Evolutionary conservation across 2,329 filamentous ascomycete genomes (phyloP), one percentile per base, ranked within the genome.

Genomic region (Fusarium keratoplasticum): DNA sequence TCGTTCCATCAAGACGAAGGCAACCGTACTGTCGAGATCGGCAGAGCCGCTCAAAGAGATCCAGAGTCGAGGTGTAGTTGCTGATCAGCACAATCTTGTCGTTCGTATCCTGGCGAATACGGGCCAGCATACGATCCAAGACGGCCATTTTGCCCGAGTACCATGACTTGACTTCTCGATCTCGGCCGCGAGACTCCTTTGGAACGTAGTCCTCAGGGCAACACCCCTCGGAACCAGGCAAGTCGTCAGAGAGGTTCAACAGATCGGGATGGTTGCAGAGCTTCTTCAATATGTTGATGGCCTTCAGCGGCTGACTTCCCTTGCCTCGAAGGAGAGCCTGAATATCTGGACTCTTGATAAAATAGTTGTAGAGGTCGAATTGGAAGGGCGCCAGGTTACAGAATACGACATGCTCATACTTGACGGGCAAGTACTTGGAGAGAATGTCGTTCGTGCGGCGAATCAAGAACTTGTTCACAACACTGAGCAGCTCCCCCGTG

Each of bases 11-110:
- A 5, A 99, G 92, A 31, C 96, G 93, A 61, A 99, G 88, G 75
- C 88, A 93, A 44, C 96, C 96, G 79, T 99, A 99, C 4, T 88
- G 89, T 18, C 95, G 93, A 66, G 91, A 89, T 47, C 96, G 94
- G 81, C 96, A 99, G 10, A 99, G 89, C 71, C 91, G 92, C 76
- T 98, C 95, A 80, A 99, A 98, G 4, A 99, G 88, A 82, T 99
- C 96, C 5, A 99, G 89, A 0, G 96, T 99, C 77, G 96, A 94
- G 0, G 96, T 99, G 84, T 98, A 99, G 81, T 99, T 99, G 83
- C 95, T 98, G 83, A 99, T 99, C 66, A 99, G 90, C 14, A 99
- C 96, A 78, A 99, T 99, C 84, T 99, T 99, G 88, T 99, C 96
- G 78, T 98, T 98, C 1, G 96, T 98, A 79, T 98, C 96, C 78